Conservation (phyloP, 352 stramenopile species). For the Phytophthora agathidicida region DNA sequence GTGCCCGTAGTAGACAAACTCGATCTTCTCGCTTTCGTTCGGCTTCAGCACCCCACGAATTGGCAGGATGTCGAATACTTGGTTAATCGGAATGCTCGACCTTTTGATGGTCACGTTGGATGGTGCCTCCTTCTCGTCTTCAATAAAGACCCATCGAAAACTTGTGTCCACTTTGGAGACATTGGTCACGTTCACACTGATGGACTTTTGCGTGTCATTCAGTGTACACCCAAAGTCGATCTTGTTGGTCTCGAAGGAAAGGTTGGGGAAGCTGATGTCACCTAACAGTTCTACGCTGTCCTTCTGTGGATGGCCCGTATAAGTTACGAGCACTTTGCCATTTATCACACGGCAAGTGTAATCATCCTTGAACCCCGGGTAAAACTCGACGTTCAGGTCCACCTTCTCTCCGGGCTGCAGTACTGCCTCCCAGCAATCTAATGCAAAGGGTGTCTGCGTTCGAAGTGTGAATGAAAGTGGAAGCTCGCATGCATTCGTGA, state of each 20-base stretch:
- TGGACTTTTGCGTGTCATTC: slow-evolving; percentile 95
- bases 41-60: slow-evolving; percentile 88
- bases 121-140: slow-evolving; percentile 85
- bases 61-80: slow-evolving; percentile 96
- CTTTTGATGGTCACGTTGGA: slow-evolving; percentile 68
- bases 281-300: slow-evolving; percentile 90
- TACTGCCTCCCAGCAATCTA: slow-evolving; percentile 91
- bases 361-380: slow-evolving; percentile 93
- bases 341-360: slow-evolving; percentile 89
- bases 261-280: slow-evolving; percentile 95
- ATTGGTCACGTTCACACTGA: slow-evolving; percentile 89
- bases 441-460: slow-evolving; percentile 90
- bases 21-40: slow-evolving; percentile 90
- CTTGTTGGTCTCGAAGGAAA: slow-evolving; percentile 89
- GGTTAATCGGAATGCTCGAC: slow-evolving; percentile 91
- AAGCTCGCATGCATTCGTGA: slow-evolving; percentile 90
- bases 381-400: slow-evolving; percentile 92
- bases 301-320: slow-evolving; percentile 90
- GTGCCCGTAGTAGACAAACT: slow-evolving; percentile 95
- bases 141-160: slow-evolving; percentile 95
- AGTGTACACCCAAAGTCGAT: slow-evolving; percentile 95
- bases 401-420: slow-evolving; percentile 82
- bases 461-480: slow-evolving; percentile 92
- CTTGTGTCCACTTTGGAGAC: slow-evolving; percentile 88
- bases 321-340: slow-evolving; percentile 82